Evolutionary conservation across 306 rosid species (phyloP).

Genomic region (Mucuna pruriens): DNA sequence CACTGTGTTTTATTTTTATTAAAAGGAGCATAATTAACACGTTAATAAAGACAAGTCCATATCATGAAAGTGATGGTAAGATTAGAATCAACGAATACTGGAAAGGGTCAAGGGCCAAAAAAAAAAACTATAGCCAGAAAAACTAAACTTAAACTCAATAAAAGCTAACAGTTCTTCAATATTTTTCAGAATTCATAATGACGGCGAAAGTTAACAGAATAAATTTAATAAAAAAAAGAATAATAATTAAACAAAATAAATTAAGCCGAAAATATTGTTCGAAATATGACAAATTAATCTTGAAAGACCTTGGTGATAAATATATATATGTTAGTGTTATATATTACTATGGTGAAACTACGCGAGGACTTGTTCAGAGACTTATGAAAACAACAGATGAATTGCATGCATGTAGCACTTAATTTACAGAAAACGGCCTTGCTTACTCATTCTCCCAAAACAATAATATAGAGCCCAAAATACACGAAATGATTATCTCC

Average conservation of each 20-base stretch:
- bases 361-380: not conserved
- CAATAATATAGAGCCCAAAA: not conserved
- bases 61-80: not conserved
- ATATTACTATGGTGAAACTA: not conserved
- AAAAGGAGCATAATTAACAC: too few relatives aligned
- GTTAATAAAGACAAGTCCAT: not conserved
- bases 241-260: not conserved
- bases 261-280: not conserved
- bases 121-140: not conserved
- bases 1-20: not conserved
- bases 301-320: not conserved
- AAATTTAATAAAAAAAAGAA: not conserved
- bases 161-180: not conserved
- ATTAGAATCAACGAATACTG: not conserved
- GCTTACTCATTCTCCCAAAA: not conserved
- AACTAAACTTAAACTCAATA: not conserved
- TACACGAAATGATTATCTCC: not conserved
- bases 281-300: too few relatives aligned
- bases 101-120: not conserved
- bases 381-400: not conserved
- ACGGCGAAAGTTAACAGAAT: not conserved
- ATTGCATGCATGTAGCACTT: not conserved
- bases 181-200: not conserved
- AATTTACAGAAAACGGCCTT: not conserved
- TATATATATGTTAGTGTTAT: not conserved